Percentiles rank a stretch among this genome's conserved stretches.
Evolutionary conservation across 1,284 basidiomycete genomes (phyloP).

Genomic region (Pholiota adiposa): DNA sequence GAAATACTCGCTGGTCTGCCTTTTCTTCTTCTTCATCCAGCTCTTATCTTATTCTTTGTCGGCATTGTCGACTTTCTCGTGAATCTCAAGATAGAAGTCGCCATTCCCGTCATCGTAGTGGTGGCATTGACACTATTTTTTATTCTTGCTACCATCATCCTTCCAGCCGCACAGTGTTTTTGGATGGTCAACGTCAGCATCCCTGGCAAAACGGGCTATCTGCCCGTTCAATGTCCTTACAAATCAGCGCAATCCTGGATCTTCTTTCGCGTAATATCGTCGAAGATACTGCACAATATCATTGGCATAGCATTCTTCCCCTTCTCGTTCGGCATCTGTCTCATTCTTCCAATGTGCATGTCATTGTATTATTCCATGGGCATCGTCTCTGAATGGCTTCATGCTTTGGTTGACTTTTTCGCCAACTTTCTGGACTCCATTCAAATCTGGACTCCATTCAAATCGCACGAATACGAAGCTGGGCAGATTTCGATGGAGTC

Average conservation of each 20-base stretch:
- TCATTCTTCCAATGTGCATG: background rate
- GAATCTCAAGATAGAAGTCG: background rate
- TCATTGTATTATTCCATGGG: background rate
- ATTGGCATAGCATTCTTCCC: background rate
- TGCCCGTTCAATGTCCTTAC: constrained; percentile 3
- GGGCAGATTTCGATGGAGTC: background rate
- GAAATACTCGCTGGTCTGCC: background rate
- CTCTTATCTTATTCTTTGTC: background rate
- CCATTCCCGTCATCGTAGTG: background rate
- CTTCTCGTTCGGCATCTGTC: background rate
- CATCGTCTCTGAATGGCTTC: background rate
- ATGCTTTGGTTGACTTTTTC: background rate
- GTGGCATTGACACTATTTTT: background rate
- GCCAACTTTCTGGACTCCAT: background rate
- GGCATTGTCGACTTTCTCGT: background rate
- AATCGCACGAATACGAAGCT: background rate
- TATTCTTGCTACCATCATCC: background rate
- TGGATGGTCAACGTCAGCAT: background rate
- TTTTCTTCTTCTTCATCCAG: background rate
- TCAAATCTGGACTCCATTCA: background rate
- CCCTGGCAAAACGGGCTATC: background rate
- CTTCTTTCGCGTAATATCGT: background rate
- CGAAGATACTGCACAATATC: background rate
- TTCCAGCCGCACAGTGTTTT: background rate
- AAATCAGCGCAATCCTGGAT: constrained; percentile 4